phyloP scores from a whole-genome alignment of 75 land plant genomes.

The Adiantum capillusveneris region DNA sequence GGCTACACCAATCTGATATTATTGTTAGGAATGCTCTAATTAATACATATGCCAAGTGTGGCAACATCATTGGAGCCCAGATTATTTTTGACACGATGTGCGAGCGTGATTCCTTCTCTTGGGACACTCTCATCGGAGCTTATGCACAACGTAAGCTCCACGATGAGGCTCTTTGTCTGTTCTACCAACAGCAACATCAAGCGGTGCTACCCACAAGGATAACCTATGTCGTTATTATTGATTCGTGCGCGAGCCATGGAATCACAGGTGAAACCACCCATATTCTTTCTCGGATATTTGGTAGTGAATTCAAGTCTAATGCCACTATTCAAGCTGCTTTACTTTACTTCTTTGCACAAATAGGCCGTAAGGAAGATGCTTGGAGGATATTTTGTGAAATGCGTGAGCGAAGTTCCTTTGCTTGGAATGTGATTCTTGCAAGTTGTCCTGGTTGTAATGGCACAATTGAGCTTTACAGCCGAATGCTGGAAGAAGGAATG shows the following conservation, averaged over 20 bases:
- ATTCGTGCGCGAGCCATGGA: not conserved
- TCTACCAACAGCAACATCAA: constrained; percentile 10
- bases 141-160: constrained; percentile 8
- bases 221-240: constrained; percentile 8
- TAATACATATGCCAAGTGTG: constrained; percentile 13
- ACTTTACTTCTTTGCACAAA: not conserved
- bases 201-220: constrained; percentile 8
- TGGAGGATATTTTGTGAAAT: constrained; percentile 33
- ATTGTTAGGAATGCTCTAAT: constrained; percentile 11
- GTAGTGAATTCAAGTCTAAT: not conserved
- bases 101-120: constrained; percentile 38
- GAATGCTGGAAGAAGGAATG: constrained; percentile 30
- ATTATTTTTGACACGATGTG: constrained; percentile 44
- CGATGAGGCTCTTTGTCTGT: constrained; percentile 4
- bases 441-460: constrained; percentile 17
- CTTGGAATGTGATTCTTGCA: constrained; percentile 49
- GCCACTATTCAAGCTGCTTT: not conserved
- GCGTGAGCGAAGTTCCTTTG: constrained; percentile 38
- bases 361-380: constrained; percentile 9
- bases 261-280: no score
- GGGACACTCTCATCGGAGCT: constrained; percentile 38
- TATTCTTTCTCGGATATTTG: not conserved
- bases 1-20: not conserved
- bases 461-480: constrained; percentile 31
- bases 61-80: constrained; percentile 24